Evolutionary conservation across 805 yeast species (phyloP).

Genomic region (Danielia oregonensis): DNA sequence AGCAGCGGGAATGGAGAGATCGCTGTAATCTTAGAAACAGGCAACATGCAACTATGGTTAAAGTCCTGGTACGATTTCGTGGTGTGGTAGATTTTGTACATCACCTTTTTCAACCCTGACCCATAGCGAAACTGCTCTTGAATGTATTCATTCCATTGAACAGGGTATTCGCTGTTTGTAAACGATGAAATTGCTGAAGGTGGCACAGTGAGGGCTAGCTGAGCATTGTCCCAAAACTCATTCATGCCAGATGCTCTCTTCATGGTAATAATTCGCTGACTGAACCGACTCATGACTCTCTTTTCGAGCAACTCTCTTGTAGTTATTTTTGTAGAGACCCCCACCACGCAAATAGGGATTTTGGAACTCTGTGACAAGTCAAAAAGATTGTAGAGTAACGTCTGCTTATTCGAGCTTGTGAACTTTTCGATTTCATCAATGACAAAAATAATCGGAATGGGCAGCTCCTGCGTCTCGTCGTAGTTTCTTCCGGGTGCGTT

Average conservation of each 20-base stretch:
- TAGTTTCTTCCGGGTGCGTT: slow-evolving; percentile 27
- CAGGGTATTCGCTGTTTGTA: slow-evolving; percentile 19
- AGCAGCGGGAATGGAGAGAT: slow-evolving; percentile 24
- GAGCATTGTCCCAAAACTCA: slow-evolving; percentile 48
- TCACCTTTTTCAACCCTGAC: slow-evolving; percentile 9
- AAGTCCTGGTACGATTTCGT: slow-evolving; percentile 54
- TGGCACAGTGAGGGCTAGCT: slow-evolving; percentile 32
- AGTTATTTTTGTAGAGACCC: slow-evolving; percentile 70
- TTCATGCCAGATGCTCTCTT: slow-evolving; percentile 47
- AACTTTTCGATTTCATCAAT: slow-evolving; percentile 85
- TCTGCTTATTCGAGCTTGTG: slow-evolving; percentile 70
- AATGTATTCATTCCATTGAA: slow-evolving; percentile 45
- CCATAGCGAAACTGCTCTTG: slow-evolving; percentile 10
- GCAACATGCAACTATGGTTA: slow-evolving; percentile 37
- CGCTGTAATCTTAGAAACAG: slow-evolving; percentile 31
- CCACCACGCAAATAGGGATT: slow-evolving; percentile 76
- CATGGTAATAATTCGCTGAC: slow-evolving; percentile 68
- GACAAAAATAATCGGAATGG: slow-evolving; percentile 64
- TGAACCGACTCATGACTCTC: slow-evolving; percentile 84
- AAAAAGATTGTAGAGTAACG: slow-evolving; percentile 80
- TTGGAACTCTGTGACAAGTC: slow-evolving; percentile 74
- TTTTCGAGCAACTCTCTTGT: slow-evolving; percentile 83
- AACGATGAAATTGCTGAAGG: slow-evolving; percentile 15
- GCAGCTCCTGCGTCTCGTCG: slow-evolving; percentile 16
- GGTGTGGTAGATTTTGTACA: slow-evolving; percentile 49